Conservation (phyloP, 352 stramenopile genomes). For the Peronosclerospora sorghi region DNA sequence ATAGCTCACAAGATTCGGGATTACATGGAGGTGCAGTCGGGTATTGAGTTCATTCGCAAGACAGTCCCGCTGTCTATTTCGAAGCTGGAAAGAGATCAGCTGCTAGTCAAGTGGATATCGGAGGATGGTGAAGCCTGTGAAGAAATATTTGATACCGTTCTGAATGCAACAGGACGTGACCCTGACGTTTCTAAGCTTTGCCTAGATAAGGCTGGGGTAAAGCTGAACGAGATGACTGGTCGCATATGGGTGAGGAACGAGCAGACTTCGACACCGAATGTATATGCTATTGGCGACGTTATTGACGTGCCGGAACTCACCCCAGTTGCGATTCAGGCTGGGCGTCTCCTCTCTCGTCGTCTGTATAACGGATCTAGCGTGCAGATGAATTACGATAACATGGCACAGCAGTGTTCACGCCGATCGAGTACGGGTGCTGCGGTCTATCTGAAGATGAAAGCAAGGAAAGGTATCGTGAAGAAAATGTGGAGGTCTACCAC, state of each 20-base stretch:
- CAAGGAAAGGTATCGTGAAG: conserved; percentile 77
- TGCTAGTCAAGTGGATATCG: conserved; percentile 79
- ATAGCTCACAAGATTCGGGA: conserved; percentile 89
- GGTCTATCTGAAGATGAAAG: conserved; percentile 95
- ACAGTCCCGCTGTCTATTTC: conserved; percentile 88
- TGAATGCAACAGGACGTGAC: conserved; percentile 89
- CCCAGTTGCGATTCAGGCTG: conserved; percentile 95
- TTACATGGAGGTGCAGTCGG: conserved; percentile 86
- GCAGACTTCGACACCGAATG: conserved; percentile 89
- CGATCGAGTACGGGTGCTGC: conserved; percentile 95
- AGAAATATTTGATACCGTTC: conserved; percentile 94
- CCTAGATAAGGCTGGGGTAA: conserved; percentile 80
- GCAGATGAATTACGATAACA: conserved; percentile 91
- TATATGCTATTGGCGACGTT: conserved; percentile 97
- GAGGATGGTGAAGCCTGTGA: conserved; percentile 37
- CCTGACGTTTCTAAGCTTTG: conserved; percentile 88
- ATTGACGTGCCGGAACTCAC: conserved; percentile 96
- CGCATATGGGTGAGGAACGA: conserved; percentile 90
- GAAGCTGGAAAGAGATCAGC: conserved; percentile 74
- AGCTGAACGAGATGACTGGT: conserved; percentile 83
- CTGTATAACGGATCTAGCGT: conserved; percentile 77
- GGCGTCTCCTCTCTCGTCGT: conserved; percentile 83
- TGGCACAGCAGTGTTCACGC: conserved; percentile 92
- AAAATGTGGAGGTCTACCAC: conserved; percentile 93
- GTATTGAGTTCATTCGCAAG: conserved; percentile 88